phyloP scores from a whole-genome alignment of 305 asterid species.

The Fraxinus platypoda region DNA sequence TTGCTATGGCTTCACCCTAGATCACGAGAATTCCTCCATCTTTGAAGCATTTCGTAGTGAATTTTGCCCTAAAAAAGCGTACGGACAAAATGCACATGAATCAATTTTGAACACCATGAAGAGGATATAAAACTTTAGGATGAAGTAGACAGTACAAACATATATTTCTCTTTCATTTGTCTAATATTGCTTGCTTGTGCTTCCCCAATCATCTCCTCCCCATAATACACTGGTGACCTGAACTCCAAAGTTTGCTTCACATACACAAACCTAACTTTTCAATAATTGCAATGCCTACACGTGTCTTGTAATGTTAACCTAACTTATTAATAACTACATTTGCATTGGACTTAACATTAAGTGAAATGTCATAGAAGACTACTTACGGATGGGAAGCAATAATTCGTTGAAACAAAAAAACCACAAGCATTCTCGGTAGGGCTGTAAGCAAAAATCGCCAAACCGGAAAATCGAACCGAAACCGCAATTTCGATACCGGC shows the following conservation, averaged over 20 bases:
- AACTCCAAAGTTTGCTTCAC: conserved; percentile 50
- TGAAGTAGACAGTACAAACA: conserved; percentile 29
- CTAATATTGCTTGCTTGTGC: conserved; percentile 44
- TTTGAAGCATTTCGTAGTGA: conserved; percentile 51
- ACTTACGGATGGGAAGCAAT: conserved; percentile 59
- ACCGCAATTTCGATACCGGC: too few relatives aligned
- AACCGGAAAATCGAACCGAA: too few relatives aligned
- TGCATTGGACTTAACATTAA: too few relatives aligned
- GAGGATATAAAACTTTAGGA: background rate
- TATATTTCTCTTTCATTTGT: conserved; percentile 38
- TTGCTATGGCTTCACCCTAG: conserved; percentile 56
- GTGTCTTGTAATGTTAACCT: background rate
- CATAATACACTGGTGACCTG: too few relatives aligned
- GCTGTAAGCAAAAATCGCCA: too few relatives aligned
- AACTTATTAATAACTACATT: too few relatives aligned
- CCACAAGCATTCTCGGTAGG: conserved; percentile 72
- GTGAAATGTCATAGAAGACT: background rate
- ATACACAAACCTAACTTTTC: conserved; percentile 25
- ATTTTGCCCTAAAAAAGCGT: conserved; percentile 37
- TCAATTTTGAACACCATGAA: background rate
- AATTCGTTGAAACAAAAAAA: conserved; percentile 60
- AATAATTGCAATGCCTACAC: background rate
- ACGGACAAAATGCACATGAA: background rate
- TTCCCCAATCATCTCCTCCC: conserved; percentile 50
- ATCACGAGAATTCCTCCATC: conserved; percentile 34